Evolutionary conservation across 2,329 filamentous ascomycete genomes (phyloP).

Genomic region (Diaporthe eres): DNA sequence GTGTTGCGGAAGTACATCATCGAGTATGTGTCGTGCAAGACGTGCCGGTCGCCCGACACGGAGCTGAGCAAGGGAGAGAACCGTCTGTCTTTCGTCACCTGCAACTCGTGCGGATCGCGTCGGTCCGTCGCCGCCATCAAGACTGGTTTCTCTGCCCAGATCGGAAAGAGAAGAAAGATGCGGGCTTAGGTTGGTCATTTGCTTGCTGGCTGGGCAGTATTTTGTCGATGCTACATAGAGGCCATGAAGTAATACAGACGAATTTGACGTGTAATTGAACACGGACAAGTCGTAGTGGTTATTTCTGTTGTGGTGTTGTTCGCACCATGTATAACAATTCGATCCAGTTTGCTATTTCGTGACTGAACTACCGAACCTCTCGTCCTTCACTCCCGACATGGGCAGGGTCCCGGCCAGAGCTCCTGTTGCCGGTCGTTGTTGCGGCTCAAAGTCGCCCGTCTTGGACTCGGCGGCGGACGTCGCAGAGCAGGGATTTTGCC

Average conservation of each 20-base stretch:
- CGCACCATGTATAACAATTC: background rate
- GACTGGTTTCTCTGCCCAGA: slow-evolving; percentile 99
- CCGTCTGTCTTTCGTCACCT: slow-evolving; percentile 98
- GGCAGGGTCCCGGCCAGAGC: background rate
- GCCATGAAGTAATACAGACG: slow-evolving; percentile 13
- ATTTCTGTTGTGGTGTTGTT: background rate
- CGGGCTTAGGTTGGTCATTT: slow-evolving; percentile 72
- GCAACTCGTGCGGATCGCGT: slow-evolving; percentile 87
- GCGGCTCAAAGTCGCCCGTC: slow-evolving; percentile 9
- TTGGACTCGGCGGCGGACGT: background rate
- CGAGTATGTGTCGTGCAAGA: slow-evolving; percentile 99
- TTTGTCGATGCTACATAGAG: slow-evolving; percentile 33
- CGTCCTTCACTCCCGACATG: background rate
- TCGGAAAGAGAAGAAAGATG: slow-evolving; percentile 98
- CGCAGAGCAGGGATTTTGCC: slow-evolving; percentile 35
- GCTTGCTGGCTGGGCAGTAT: slow-evolving; percentile 5
- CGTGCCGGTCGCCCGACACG: slow-evolving; percentile 93
- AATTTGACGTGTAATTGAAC: slow-evolving; percentile 13
- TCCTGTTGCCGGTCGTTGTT: background rate
- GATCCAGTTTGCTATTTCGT: background rate
- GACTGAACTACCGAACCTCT: background rate
- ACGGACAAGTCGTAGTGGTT: background rate
- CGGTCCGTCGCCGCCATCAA: slow-evolving; percentile 98
- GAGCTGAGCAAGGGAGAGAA: slow-evolving; percentile 99
- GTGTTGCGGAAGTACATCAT: slow-evolving; percentile 94